Base-by-base conservation (phyloP, 192 early-diverging fungal species). In the Mortierella antarctica region DNA sequence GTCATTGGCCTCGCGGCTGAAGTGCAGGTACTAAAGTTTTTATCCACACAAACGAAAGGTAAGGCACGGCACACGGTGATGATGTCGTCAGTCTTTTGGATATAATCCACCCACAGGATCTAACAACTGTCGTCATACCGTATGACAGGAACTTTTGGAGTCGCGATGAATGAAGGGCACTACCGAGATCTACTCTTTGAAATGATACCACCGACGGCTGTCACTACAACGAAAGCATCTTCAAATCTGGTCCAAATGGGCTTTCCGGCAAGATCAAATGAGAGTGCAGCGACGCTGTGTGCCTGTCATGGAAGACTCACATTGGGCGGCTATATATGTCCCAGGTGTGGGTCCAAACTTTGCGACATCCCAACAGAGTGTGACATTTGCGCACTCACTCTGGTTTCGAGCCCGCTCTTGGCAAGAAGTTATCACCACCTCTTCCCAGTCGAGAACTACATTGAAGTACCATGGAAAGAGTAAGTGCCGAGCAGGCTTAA, bases 361-460 rank as follows among this genome's bases (percentile, higher is more conserved):
- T 99, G 97, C 65, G 88, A 95, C 40, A 77, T 99, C 58, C 97
- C 97, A 6, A 95, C 92, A 31, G 95, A 98, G 63, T 99, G 97
- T 77, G 93, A 95, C 55, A 88, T 99, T 17, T 99, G 96, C 82
- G 89, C 87, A 0, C 82, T 99, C 66, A 94, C 95, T 0, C 74
- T 99, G 49, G 96, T 98, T 4, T 95, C 94, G 6, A 93, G 92
- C 49, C 96, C 96, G 41, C 90, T 95, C 82, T 74, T 99, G 62
- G 96, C 97, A 6, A 74, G 97, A 56, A 95, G 95, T 48, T 99
- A 97, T 78, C 96, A 95, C 60, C 96, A 99, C 68, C 82, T 99
- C 48, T 99, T 99, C 78, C 96, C 97, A 0, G 93, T 96, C 12
- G 91, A 90, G 62, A 95, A 93, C 47, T 99, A 89, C 83, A 76